These are phyloP conservation scores for Calocybe gambosa DNA, from an alignment of 1,284 basidiomycete species.

Conservation along the genomic window DNA sequence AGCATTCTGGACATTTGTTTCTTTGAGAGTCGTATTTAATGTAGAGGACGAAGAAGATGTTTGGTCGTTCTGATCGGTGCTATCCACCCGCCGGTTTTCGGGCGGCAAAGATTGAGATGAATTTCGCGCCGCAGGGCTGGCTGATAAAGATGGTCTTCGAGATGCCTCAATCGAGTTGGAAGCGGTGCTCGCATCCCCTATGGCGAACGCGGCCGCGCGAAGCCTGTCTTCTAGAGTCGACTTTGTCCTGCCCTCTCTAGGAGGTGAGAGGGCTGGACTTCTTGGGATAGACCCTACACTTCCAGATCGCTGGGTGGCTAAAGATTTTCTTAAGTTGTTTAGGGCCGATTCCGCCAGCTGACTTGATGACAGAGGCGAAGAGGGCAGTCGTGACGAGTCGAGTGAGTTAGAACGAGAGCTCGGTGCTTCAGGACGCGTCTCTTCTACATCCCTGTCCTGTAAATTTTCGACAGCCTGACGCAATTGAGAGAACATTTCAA, in stretches of 20 bases:
- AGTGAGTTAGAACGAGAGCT: conserved; percentile 29
- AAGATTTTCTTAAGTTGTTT: conserved; percentile 54
- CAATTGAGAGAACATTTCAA: conserved; percentile 59
- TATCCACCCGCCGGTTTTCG: not conserved
- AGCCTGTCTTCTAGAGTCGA: conserved; percentile 69
- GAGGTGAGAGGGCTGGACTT: conserved; percentile 18
- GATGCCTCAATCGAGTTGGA: conserved; percentile 38
- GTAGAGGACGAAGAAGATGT: not conserved
- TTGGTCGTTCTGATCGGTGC: not conserved
- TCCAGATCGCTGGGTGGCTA: conserved; percentile 45
- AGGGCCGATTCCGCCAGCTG: conserved; percentile 57
- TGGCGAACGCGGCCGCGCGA: conserved; percentile 51
- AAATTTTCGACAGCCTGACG: conserved; percentile 54
- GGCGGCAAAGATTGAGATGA: not conserved
- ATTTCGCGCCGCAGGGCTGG: conserved; percentile 25
- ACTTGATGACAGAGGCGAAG: conserved; percentile 35
- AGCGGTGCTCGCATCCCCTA: conserved; percentile 45
- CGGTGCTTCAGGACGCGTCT: conserved; percentile 22
- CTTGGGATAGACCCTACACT: conserved; percentile 32
- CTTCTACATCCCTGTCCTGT: conserved; percentile 27
- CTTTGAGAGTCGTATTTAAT: not conserved
- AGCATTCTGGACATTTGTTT: not conserved
- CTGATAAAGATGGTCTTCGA: conserved; percentile 34
- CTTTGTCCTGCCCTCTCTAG: conserved; percentile 30
- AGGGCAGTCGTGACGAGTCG: conserved; percentile 29